Conservation (phyloP, 371 early-diverging fungal genomes). For the Nematocida sp. region DNA sequence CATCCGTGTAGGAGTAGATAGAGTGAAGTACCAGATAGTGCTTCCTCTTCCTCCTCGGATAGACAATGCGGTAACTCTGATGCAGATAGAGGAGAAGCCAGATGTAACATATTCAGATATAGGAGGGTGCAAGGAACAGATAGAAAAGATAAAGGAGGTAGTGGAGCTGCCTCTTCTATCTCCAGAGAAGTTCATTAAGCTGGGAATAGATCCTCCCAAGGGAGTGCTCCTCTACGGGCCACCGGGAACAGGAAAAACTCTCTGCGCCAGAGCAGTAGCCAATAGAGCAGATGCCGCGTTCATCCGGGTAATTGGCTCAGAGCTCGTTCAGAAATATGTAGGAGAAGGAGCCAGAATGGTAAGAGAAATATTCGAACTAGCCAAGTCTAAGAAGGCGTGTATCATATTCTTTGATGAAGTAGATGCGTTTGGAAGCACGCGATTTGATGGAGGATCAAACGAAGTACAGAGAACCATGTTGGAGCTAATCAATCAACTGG, state of each 20-base stretch:
- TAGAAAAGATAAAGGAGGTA: constrained; percentile 96
- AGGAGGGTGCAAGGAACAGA: constrained; percentile 98
- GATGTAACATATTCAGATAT: constrained; percentile 98
- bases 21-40: constrained; percentile 95
- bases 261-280: constrained; percentile 98
- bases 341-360: constrained; percentile 99
- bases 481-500: constrained; percentile 97
- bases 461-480: constrained; percentile 99
- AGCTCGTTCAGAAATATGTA: constrained; percentile 95
- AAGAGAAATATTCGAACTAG: constrained; percentile 97
- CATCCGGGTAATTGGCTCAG: constrained; percentile 98
- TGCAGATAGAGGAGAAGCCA: constrained; percentile 99
- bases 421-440: constrained; percentile 93
- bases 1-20: constrained; percentile 97
- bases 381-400: constrained; percentile 91
- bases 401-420: constrained; percentile 99
- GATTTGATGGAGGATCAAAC: constrained; percentile 95
- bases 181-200: constrained; percentile 82
- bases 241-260: constrained; percentile 98
- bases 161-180: constrained; percentile 88
- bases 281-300: constrained; percentile 98
- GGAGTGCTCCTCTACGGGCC: constrained; percentile 96
- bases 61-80: constrained; percentile 97
- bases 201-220: constrained; percentile 91
- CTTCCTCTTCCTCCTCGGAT: constrained; percentile 98